These are phyloP conservation scores for Trichophyton schoenleinii DNA, from an alignment of 2,329 filamentous ascomycete species.

Conservation along the genomic window DNA sequence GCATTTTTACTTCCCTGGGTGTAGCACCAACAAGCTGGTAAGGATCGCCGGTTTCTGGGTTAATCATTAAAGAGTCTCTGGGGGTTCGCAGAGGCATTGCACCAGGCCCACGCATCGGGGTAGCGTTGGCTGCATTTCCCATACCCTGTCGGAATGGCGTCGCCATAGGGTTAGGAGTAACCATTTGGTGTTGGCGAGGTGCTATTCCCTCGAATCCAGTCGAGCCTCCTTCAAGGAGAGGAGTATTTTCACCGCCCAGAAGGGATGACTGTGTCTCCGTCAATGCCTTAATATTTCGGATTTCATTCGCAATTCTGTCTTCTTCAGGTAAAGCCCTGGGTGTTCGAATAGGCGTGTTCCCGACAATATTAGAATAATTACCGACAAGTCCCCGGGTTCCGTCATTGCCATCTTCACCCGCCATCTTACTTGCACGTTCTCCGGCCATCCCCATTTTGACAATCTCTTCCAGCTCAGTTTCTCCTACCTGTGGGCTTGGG, in stretches of 20 bases:
- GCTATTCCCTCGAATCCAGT: constrained; percentile 80
- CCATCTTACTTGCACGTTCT: constrained; percentile 66
- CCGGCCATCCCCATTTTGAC: constrained; percentile 97
- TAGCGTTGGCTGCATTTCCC: constrained; percentile 52
- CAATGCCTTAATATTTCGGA: constrained; percentile 79
- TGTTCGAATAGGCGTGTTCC: constrained; percentile 76
- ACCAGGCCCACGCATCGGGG: constrained; percentile 51
- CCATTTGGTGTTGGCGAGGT: constrained; percentile 63
- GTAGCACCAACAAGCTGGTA: constrained; percentile 56
- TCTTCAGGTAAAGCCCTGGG: constrained; percentile 84
- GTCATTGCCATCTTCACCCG: constrained; percentile 67
- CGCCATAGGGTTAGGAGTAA: constrained; percentile 92
- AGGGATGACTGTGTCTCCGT: constrained; percentile 91
- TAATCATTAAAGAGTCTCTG: constrained; percentile 74
- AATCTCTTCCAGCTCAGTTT: constrained; percentile 88
- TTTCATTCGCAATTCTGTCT: constrained; percentile 92
- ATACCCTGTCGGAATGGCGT: constrained; percentile 62
- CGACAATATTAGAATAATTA: constrained; percentile 71
- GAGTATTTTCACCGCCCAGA: constrained; percentile 85
- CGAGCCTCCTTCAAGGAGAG: constrained; percentile 70
- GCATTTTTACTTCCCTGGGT: constrained; percentile 60
- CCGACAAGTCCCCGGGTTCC: constrained; percentile 75
- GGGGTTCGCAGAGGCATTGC: constrained; percentile 81
- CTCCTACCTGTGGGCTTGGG: constrained; percentile 81
- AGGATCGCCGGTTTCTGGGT: constrained; percentile 54